Evolutionary conservation across 2,329 filamentous ascomycete genomes (phyloP).

Genomic region (Bipolaris zeicola): DNA sequence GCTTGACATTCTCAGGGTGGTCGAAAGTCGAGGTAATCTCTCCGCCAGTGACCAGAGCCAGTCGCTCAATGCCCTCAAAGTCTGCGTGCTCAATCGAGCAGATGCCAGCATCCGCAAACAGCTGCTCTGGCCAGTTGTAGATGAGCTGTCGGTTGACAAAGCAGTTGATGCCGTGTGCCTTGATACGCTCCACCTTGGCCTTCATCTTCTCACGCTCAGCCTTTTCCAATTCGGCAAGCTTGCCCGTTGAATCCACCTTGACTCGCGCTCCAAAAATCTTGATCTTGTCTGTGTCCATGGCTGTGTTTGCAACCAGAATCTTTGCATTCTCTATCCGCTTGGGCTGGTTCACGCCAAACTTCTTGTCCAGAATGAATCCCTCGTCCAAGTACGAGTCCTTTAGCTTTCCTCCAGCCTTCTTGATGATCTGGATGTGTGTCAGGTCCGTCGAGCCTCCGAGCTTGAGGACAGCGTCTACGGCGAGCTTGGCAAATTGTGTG

Average conservation of each 20-base stretch:
- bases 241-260: conserved; percentile 94
- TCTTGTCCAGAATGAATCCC: conserved; percentile 98
- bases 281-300: conserved; percentile 99
- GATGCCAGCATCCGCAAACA: conserved; percentile 97
- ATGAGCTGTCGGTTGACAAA: conserved; percentile 99
- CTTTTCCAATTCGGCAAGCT: conserved; percentile 97
- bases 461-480: conserved; percentile 87
- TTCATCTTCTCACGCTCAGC: conserved; percentile 99
- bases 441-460: conserved; percentile 90
- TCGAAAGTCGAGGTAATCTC: conserved; percentile 98
- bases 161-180: conserved; percentile 98
- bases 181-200: conserved; percentile 98
- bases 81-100: conserved; percentile 99
- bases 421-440: conserved; percentile 98
- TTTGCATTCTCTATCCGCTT: conserved; percentile 98
- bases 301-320: conserved; percentile 96
- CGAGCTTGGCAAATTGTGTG: conserved; percentile 86
- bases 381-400: conserved; percentile 97
- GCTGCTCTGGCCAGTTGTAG: conserved; percentile 99
- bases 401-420: conserved; percentile 97
- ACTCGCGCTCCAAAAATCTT: conserved; percentile 98
- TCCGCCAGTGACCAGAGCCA: conserved; percentile 93
- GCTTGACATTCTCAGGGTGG: conserved; percentile 94
- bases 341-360: conserved; percentile 97
- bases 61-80: conserved; percentile 94